Base-by-base conservation (phyloP, 2,329 filamentous ascomycete species). In the Salinomyces thailandicus region DNA sequence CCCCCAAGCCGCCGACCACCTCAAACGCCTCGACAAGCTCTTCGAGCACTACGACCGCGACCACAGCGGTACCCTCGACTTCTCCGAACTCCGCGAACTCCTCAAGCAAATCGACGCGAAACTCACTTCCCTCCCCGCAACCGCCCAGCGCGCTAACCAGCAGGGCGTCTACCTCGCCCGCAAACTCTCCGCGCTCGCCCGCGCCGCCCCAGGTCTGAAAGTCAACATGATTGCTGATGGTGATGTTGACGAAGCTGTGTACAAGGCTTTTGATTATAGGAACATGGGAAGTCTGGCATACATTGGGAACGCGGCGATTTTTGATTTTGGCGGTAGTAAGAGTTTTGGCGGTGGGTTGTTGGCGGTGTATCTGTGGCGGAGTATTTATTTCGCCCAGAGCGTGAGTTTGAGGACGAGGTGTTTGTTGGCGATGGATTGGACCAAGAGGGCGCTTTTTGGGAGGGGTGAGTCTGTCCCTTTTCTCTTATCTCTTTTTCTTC, bases 391-490 rank as follows among this genome's bases (percentile, higher is more conserved):
- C 66, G 86, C 91, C 9, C 85, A 98, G 69, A 94, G 85, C 55
- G 91, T 98, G 32, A 95, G 87, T 61, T 72, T 96, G 41, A 71
- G 91, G 49, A 98, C 91, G 17, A 75, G 89, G 44, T 75, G 85
- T 46, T 63, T 98, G 54, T 69, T 98, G 62, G 86, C 86, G 13
- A 95, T 98, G 91, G 91, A 98, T 60, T 98, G 91, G 91, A 79
- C 77, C n/a, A 98, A 96, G 75, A 73, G 93, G 58, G 84, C 85
- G 9, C 62, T 98, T 15, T 98, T 98, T 66, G 91, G 91, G 49
- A 74, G 91, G 79, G 91, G 89, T 95, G 64, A 67, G 79, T 68
- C 14, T 29, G 30, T 12, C 33, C 5, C 16, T 27, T 7, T 32
- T 14, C 8, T 19, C 2, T 9, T 18, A 5, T 31, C 24, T 35